Evolutionary conservation across 192 early-diverging fungal genomes (phyloP).

Genomic region (Lobulomyces angularis): DNA sequence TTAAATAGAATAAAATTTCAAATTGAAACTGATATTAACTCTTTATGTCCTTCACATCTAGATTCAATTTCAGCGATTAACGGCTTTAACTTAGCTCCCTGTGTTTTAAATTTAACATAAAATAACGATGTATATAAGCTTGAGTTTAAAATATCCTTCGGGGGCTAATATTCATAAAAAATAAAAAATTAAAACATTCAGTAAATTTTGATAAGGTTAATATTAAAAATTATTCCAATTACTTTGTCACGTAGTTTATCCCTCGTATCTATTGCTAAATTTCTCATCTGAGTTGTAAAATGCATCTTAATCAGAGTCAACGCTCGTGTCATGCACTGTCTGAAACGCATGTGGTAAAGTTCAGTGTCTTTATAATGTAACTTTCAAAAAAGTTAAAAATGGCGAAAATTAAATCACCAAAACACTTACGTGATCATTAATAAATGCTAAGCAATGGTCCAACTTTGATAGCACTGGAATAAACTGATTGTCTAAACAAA

Average conservation of each 20-base stretch:
- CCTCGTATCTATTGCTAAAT: slow-evolving; percentile 44
- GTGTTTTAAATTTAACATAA: slow-evolving; percentile 69
- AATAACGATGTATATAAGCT: slow-evolving; percentile 28
- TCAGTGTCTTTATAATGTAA: slow-evolving; percentile 73
- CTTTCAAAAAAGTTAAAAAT: not conserved
- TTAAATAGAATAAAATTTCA: slow-evolving; percentile 5
- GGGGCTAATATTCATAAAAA: slow-evolving; percentile 3
- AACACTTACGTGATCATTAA: slow-evolving; percentile 54
- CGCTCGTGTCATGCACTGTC: slow-evolving; percentile 87
- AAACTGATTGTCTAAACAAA: slow-evolving; percentile 69
- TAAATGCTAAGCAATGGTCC: slow-evolving; percentile 68
- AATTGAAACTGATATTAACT: slow-evolving; percentile 31
- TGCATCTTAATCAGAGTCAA: slow-evolving; percentile 89
- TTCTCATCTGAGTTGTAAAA: slow-evolving; percentile 57
- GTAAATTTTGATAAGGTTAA: slow-evolving; percentile 5
- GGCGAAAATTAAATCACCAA: not conserved
- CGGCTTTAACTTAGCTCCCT: slow-evolving; percentile 46
- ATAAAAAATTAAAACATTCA: too few species aligned
- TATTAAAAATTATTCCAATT: slow-evolving; percentile 4
- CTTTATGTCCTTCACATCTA: slow-evolving; percentile 49
- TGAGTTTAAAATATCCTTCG: not conserved
- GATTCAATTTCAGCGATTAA: slow-evolving; percentile 68
- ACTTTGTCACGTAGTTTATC: slow-evolving; percentile 38
- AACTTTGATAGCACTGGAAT: slow-evolving; percentile 61
- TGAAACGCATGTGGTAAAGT: slow-evolving; percentile 83